A percentile compares a stretch with the other conserved stretches of the same genome.
Evolutionary conservation across 2,329 filamentous ascomycete genomes (phyloP).

Genomic region (Xylaria sp.): DNA sequence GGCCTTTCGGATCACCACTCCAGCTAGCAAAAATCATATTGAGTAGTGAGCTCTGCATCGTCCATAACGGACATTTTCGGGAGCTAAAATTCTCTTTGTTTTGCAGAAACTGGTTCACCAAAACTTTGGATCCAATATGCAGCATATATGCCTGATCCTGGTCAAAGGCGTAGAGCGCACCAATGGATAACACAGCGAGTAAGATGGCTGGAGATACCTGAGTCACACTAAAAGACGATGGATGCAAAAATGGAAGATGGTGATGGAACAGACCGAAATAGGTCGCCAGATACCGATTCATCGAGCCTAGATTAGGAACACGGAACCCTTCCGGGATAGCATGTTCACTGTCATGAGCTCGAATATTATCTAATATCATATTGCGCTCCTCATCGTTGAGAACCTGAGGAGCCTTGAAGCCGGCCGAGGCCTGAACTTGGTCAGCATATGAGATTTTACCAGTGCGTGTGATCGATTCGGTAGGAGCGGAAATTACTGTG

Average conservation of each 20-base stretch:
- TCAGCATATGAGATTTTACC: conserved; percentile 73
- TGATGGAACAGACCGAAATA: conserved; percentile 99
- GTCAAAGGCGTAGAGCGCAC: conserved; percentile 95
- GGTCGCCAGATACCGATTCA: conserved; percentile 93
- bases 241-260: conserved; percentile 94
- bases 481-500: conserved; percentile 63
- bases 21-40: conserved; percentile 99
- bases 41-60: conserved; percentile 94
- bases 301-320: conserved; percentile 79
- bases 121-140: conserved; percentile 95
- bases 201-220: conserved; percentile 84
- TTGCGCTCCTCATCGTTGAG: conserved; percentile 86
- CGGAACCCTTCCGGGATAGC: conserved; percentile 90
- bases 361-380: conserved; percentile 86
- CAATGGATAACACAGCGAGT: conserved; percentile 91
- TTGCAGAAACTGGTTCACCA: conserved; percentile 96
- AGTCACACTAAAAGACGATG: conserved; percentile 86
- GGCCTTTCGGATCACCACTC: conserved; percentile 96
- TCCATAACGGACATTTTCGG: conserved; percentile 95
- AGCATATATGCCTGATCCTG: conserved; percentile 97
- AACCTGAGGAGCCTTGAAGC: conserved; percentile 81
- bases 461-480: conserved; percentile 17
- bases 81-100: conserved; percentile 99
- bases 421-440: conserved; percentile 74
- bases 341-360: conserved; percentile 80